A percentile compares a stretch with the other conserved stretches of the same genome.
Conservation (phyloP, 2,329 filamentous ascomycete genomes). For the Aspergillus sp. region DNA sequence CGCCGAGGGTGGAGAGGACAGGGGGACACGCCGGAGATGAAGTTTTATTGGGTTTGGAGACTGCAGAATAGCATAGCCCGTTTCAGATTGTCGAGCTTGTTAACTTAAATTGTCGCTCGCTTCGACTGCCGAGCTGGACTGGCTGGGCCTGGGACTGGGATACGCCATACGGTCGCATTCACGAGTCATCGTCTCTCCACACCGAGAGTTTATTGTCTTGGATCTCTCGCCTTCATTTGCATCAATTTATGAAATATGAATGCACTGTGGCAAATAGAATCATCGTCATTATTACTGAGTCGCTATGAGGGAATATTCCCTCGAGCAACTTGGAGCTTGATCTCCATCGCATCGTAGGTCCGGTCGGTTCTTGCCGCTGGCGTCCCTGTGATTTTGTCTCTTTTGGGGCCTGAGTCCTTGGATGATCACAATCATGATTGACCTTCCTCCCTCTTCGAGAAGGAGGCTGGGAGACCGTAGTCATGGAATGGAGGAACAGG, state of each 20-base stretch:
- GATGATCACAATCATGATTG: neutral
- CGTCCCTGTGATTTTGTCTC: neutral
- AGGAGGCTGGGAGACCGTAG: no score
- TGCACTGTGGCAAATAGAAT: no score
- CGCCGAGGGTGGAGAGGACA: no score
- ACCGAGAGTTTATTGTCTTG: neutral
- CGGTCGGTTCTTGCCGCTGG: neutral
- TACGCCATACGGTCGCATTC: neutral
- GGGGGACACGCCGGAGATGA: neutral
- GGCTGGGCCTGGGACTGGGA: neutral
- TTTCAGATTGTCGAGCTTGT: conserved; percentile 14
- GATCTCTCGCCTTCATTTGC: neutral
- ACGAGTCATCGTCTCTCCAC: neutral
- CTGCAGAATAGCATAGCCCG: neutral
- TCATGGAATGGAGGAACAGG: no score
- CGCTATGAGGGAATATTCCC: neutral
- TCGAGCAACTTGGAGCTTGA: neutral
- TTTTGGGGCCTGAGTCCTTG: neutral
- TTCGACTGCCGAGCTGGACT: neutral
- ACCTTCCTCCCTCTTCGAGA: no score
- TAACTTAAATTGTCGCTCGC: conserved; percentile 23
- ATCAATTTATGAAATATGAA: neutral
- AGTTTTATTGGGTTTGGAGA: no score
- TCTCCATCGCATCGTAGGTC: neutral
- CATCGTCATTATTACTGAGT: no score